Base-by-base conservation (phyloP, 192 early-diverging fungal genomes). In the Umbelopsis vinacea region DNA sequence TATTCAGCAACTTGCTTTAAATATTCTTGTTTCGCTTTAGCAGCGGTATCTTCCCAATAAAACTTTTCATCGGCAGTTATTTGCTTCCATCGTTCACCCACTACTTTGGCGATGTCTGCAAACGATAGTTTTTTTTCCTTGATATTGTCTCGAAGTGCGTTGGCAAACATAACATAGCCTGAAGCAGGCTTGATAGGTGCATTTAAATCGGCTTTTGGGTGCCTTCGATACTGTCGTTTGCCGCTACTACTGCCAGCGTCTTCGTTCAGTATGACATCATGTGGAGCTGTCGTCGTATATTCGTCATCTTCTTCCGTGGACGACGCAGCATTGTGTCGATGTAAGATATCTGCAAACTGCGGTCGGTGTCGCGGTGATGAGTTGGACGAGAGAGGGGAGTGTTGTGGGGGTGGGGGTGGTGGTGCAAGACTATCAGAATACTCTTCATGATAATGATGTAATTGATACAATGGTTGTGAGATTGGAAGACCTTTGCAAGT, bases 151-250 rank as follows among this genome's bases (percentile, higher is more conserved):
- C 80, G 80, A 26, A 82, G 68, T 5, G 60, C 63, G 54, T 82
- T 75, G n/a, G 78, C 47, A 68, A 79, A 82, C 54, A 76, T 71
- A 4, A 82, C 80, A 67, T 82, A 82, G 3, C 80, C 80, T 10
- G 80, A 82, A 11, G 67, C 45, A 9, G 80, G 80, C 43, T 82
- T 82, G 11, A 71, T 60, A 3, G 80, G 80, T 8, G 74, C 80
- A 68, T 79, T 82, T 45, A 74, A 60, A 66, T 82, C 80, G 0
- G 72, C 48, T 76, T 81, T 81, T 8, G 80, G 78, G 48, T 81
- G 80, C 26, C 80, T 67, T 63, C 75, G 68, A 45, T 81, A 81
- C 37, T 77, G 71, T 38, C 80, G 35, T 60, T 81, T 81, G 11
- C 54, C 52, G 21, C 54, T 45, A 21, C 33, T 71, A 38, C 45